Percentiles rank a stretch among this genome's conserved stretches.
Evolutionary conservation across 805 yeast genomes (phyloP).

Genomic region (Myxozyma sirexii): DNA sequence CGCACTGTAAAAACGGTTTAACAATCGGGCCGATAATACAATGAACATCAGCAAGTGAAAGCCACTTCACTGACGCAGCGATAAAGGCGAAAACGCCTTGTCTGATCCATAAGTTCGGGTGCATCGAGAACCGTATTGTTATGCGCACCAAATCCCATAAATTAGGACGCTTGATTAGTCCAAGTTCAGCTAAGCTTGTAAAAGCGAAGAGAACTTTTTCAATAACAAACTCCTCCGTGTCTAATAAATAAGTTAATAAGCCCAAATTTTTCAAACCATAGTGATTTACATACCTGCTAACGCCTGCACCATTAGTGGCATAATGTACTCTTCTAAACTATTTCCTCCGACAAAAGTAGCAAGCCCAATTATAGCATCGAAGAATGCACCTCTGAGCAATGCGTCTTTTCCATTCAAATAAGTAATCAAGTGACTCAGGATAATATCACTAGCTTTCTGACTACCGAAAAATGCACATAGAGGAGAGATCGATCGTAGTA

Average conservation of each 20-base stretch:
- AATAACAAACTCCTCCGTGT: constrained; percentile 80
- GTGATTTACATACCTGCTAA: constrained; percentile 51
- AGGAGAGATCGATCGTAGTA: constrained; percentile 71
- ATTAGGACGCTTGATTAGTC: constrained; percentile 54
- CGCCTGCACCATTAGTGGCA: constrained; percentile 84
- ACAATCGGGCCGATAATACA: constrained; percentile 83
- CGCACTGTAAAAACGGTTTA: constrained; percentile 74
- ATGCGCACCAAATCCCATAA: constrained; percentile 59
- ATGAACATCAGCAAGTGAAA: constrained; percentile 75
- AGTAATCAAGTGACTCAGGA: constrained; percentile 87
- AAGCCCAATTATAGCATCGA: constrained; percentile 69
- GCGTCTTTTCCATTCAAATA: constrained; percentile 80
- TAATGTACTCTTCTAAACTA: constrained; percentile 81
- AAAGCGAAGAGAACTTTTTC: constrained; percentile 65
- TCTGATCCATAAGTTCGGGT: constrained; percentile 86
- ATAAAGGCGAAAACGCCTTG: constrained; percentile 66
- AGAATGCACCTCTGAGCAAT: constrained; percentile 67
- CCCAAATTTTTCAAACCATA: neutral
- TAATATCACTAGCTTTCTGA: constrained; percentile 84
- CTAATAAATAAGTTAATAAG: constrained; percentile 2
- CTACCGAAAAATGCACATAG: constrained; percentile 82
- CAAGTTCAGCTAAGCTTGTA: constrained; percentile 58
- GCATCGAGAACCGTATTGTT: constrained; percentile 64
- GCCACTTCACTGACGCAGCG: constrained; percentile 60
- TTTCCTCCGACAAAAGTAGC: constrained; percentile 81